Conservation (phyloP, 495 filamentous ascomycete species). For the Daldinia loculata region DNA sequence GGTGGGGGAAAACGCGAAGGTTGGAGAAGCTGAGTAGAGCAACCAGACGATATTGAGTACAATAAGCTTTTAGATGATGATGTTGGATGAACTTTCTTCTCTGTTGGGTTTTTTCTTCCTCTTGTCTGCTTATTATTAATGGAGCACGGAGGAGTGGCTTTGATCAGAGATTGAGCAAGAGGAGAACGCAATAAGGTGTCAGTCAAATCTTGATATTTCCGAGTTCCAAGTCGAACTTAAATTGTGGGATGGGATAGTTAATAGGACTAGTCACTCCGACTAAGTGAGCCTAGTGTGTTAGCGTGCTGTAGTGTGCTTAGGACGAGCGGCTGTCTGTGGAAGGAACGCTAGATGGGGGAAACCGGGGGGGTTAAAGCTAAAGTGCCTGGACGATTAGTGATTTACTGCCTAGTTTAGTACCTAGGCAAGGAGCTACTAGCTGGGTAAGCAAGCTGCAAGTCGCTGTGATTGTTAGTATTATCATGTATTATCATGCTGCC, state of each 20-base stretch:
- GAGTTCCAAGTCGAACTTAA: slow-evolving; percentile 26
- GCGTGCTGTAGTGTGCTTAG: slow-evolving; percentile 1
- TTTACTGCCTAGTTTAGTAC: slow-evolving; percentile 8
- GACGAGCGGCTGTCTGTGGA: slow-evolving; percentile 15
- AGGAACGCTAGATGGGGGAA: slow-evolving; percentile 12
- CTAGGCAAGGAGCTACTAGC: not conserved
- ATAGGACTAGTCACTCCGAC: not conserved
- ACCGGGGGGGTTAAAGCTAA: not conserved
- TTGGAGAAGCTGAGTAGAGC: not conserved
- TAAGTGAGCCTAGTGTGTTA: not conserved
- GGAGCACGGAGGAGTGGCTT: not conserved
- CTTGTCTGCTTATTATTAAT: slow-evolving; percentile 14
- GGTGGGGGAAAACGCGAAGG: slow-evolving; percentile 23
- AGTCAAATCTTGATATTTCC: slow-evolving; percentile 18
- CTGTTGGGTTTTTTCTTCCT: not conserved
- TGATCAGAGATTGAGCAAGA: slow-evolving; percentile 1
- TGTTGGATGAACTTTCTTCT: not conserved
- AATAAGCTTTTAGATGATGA: not conserved
- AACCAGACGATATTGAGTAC: slow-evolving; percentile 3
- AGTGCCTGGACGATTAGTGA: slow-evolving; percentile 1
- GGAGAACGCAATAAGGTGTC: not conserved
- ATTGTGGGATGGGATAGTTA: slow-evolving; percentile 33
- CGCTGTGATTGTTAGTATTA: slow-evolving; percentile 7
- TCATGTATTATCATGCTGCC: slow-evolving; percentile 9
- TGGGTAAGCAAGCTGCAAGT: slow-evolving; percentile 10